Evolutionary conservation across 257 asterid species (phyloP), one percentile per base, ranked within the genome.

Genomic region (Petunia axillaris): DNA sequence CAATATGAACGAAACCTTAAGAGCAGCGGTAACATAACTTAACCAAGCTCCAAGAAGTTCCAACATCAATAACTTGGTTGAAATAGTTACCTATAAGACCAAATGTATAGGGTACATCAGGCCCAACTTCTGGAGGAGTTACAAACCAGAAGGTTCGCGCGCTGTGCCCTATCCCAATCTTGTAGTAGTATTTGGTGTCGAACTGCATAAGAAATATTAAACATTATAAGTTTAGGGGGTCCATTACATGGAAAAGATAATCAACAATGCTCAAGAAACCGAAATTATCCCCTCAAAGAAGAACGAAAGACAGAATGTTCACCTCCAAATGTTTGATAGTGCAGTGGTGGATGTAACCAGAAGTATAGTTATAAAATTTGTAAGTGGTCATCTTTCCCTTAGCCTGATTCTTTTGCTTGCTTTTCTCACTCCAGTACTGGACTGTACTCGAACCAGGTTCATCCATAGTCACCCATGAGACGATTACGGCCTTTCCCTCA

Each of bases 401-500:
- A 55, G 91, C 92, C 55, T 79, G 74, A 0, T 57, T 40, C 84
- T 89, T 89, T 38, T 64, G 76, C 2, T 80, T 57, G 71, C 85
- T 83, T 5, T 85, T 87, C 63, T 90, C 92, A 70, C 84, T 85
- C 97, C 97, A 93, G 78, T 93, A 94, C 0, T 76, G 39, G 44
- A 93, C 96, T 39, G 50, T 83, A 44, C 50, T 80, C 37, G 97
- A 92, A 35, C 97, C 99, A 3, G 89, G 90, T 83, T 89, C 89
- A 0, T 91, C 95, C 88, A 79, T 81, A 4, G 99, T 95, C 11
- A 95, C 93, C 99, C 99, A 95, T 9, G 99, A 95, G 3, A 95
- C 97, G 85, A 93, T 93, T 70, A 95, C 88, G 8, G 97, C 97
- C 84, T 88, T 90, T 76, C 99, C 99, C 11, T 36, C 88, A 66